Percentiles rank a stretch among this genome's conserved stretches.
Evolutionary conservation across 257 asterid species (phyloP).

Genomic region (Gentiana dahurica): DNA sequence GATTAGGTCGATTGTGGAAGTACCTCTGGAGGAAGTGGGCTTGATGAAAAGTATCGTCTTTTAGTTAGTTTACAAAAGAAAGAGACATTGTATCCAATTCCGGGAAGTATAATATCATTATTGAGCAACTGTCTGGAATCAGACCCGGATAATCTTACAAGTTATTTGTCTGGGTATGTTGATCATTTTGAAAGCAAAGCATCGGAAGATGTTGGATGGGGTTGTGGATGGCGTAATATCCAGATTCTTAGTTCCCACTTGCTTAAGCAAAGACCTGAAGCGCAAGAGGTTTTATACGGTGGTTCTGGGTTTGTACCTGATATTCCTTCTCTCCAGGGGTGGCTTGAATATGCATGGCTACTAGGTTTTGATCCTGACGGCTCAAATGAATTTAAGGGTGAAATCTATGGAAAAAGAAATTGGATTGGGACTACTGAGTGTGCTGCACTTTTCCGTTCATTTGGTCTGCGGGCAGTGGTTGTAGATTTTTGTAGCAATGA

Average conservation of each 20-base stretch:
- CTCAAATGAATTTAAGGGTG: constrained; percentile 48
- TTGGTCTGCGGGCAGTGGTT: constrained; percentile 76
- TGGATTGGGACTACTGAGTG: constrained; percentile 97
- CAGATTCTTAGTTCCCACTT: constrained; percentile 92
- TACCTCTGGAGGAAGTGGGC: constrained; percentile 13
- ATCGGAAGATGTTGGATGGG: constrained; percentile 76
- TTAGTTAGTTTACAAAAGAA: constrained; percentile 30
- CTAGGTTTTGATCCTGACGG: constrained; percentile 69
- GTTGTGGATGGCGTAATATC: constrained; percentile 97
- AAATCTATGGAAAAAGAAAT: constrained; percentile 47
- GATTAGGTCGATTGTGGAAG: constrained; percentile 30
- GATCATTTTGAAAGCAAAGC: constrained; percentile 66
- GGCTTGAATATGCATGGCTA: constrained; percentile 90
- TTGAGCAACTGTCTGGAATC: constrained; percentile 55
- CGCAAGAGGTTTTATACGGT: constrained; percentile 49
- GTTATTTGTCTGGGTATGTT: constrained; percentile 51
- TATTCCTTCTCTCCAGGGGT: constrained; percentile 60
- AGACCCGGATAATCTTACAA: constrained; percentile 34
- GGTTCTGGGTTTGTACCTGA: constrained; percentile 79
- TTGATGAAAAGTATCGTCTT: constrained; percentile 21
- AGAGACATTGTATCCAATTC: constrained; percentile 31
- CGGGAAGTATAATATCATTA: constrained; percentile 44
- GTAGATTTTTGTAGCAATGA: constrained; percentile 61
- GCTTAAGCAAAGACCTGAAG: constrained; percentile 52
- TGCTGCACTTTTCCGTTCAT: constrained; percentile 79